These are phyloP conservation scores for Dendrocalamus latiflorus DNA, from an alignment of 202 grass and related monocot species.

Conservation along the genomic window DNA sequence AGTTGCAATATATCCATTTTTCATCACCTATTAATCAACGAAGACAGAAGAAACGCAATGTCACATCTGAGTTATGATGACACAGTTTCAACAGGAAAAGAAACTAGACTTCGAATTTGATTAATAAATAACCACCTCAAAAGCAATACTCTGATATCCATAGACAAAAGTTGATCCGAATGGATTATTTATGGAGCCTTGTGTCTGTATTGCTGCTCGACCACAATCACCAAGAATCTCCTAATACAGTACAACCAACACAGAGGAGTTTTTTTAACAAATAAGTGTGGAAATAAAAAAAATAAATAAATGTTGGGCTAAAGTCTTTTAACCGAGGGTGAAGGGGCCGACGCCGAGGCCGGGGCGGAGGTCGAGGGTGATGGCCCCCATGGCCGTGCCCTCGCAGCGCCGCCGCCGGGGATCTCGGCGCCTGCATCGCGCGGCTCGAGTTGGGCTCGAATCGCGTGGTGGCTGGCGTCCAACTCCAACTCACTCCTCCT, in stretches of 20 bases:
- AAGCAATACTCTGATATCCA: conserved; percentile 89
- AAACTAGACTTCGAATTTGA: background rate
- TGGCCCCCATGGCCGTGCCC: too few relatives aligned
- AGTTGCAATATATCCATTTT: conserved; percentile 94
- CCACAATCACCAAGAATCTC: conserved; percentile 87
- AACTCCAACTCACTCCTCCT: too few relatives aligned
- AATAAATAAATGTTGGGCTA: background rate
- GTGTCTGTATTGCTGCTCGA: conserved; percentile 92
- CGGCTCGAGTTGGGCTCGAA: too few relatives aligned
- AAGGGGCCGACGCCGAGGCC: too few relatives aligned
- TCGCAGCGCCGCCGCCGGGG: too few relatives aligned
- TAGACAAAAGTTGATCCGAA: conserved; percentile 98
- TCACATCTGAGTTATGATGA: background rate
- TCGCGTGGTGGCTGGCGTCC: too few relatives aligned
- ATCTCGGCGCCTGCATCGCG: too few relatives aligned
- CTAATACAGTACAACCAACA: conserved; percentile 35
- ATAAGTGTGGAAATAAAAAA: background rate
- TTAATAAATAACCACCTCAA: conserved; percentile 53
- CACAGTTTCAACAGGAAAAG: background rate
- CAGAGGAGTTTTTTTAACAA: background rate
- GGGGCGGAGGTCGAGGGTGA: too few relatives aligned
- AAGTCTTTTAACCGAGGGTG: too few relatives aligned
- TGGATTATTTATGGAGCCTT: conserved; percentile 96
- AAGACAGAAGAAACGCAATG: background rate
- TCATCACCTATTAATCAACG: conserved; percentile 67